phyloP scores from a whole-genome alignment of 441 rosid species.

The Mallotus repandus region DNA sequence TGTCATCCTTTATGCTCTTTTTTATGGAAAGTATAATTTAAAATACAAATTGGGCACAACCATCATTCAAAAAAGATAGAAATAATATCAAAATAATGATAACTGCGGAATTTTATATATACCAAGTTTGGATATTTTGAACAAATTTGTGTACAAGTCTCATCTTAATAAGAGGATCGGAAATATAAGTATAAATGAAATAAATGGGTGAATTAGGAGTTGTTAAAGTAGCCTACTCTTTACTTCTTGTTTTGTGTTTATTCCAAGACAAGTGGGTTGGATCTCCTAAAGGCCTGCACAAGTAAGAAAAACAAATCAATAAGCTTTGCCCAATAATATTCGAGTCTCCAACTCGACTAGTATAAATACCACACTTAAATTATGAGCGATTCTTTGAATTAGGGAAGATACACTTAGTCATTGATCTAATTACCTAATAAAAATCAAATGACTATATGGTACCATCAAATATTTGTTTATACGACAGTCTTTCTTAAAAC shows the following conservation, averaged over 20 bases:
- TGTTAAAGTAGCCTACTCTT: not conserved
- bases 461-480: too few species aligned
- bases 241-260: not conserved
- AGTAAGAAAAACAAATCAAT: not conserved
- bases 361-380: too few species aligned
- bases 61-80: not conserved
- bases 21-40: too few species aligned
- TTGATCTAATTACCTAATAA: too few species aligned
- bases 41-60: not conserved
- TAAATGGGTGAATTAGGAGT: not conserved
- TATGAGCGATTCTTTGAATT: too few species aligned
- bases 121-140: not conserved
- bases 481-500: too few species aligned
- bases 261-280: conserved; percentile 25
- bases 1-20: too few species aligned
- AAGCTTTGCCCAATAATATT: not conserved
- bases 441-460: too few species aligned
- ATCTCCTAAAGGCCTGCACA: conserved; percentile 22
- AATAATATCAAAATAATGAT: not conserved
- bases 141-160: not conserved
- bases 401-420: too few species aligned
- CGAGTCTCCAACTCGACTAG: not conserved
- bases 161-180: not conserved
- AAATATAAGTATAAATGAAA: not conserved
- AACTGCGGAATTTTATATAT: not conserved